Evolutionary conservation across 345 rosid genomes (phyloP).

Genomic region (Lepidium africanum): DNA sequence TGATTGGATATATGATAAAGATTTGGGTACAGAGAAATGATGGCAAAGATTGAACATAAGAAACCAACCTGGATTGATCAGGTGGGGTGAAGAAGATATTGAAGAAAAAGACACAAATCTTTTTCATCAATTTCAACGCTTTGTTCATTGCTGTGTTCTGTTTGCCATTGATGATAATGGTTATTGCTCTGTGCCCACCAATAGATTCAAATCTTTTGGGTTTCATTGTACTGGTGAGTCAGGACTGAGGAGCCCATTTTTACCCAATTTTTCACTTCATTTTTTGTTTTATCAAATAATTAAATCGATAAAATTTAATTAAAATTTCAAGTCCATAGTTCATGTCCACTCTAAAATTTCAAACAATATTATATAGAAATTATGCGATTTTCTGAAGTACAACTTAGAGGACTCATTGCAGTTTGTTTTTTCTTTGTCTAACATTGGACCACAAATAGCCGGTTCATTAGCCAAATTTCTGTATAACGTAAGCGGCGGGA

Average conservation of each 20-base stretch:
- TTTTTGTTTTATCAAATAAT: too few relatives aligned
- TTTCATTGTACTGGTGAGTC: conserved; percentile 1
- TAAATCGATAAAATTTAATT: too few relatives aligned
- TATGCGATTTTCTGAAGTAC: too few relatives aligned
- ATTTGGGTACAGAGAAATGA: conserved; percentile 16
- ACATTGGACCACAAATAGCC: too few relatives aligned
- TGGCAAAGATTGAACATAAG: conserved; percentile 6
- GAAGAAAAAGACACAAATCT: conserved; percentile 39
- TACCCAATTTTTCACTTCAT: not conserved
- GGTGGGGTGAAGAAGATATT: conserved; percentile 25
- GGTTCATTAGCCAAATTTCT: too few relatives aligned
- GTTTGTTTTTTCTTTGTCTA: too few relatives aligned
- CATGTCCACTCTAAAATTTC: too few relatives aligned
- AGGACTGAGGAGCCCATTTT: conserved; percentile 16
- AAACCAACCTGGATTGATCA: conserved; percentile 35
- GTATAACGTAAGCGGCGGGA: too few relatives aligned
- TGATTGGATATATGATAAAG: conserved; percentile 10
- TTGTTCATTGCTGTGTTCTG: conserved; percentile 29
- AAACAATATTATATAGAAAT: too few relatives aligned
- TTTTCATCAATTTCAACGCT: conserved; percentile 28
- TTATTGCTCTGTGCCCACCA: conserved; percentile 29
- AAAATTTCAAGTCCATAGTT: too few relatives aligned
- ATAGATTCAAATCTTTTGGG: conserved; percentile 17
- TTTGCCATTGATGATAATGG: conserved; percentile 39
- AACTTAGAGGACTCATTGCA: too few relatives aligned